phyloP scores from a whole-genome alignment of 2,329 filamentous ascomycete species.

The Paecilomyces variotii region DNA sequence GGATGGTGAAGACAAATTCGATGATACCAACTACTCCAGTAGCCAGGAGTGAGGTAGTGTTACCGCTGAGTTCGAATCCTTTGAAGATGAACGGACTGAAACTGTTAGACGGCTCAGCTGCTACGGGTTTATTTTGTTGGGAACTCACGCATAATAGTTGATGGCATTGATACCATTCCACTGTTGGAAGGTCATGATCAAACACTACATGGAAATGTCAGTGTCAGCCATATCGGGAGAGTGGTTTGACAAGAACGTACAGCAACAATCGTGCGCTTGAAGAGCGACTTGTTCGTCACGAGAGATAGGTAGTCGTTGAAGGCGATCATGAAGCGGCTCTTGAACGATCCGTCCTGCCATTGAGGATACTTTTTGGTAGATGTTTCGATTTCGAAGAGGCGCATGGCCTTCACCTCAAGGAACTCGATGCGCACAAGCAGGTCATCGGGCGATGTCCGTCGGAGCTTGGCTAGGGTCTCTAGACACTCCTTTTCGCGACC shows the following conservation, averaged over 20 bases:
- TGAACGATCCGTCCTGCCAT: slow-evolving; percentile 51
- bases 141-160: slow-evolving; percentile 29
- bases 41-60: slow-evolving; percentile 30
- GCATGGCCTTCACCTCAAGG: slow-evolving; percentile 69
- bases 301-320: slow-evolving; percentile 30
- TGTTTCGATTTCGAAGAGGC: slow-evolving; percentile 63
- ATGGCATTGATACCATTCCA: slow-evolving; percentile 45
- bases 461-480: slow-evolving; percentile 53
- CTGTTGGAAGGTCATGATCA: slow-evolving; percentile 37
- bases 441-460: slow-evolving; percentile 55
- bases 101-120: not conserved
- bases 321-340: slow-evolving; percentile 60
- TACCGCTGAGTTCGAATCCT: slow-evolving; percentile 24
- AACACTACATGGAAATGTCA: slow-evolving; percentile 28
- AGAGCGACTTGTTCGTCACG: slow-evolving; percentile 26
- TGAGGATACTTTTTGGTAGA: slow-evolving; percentile 60
- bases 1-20: slow-evolving; percentile 34
- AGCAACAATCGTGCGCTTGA: slow-evolving; percentile 26
- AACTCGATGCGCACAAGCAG: slow-evolving; percentile 67
- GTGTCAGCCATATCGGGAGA: not conserved
- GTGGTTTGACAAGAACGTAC: slow-evolving; percentile 37
- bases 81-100: slow-evolving; percentile 25
- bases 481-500: slow-evolving; percentile 60
- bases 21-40: slow-evolving; percentile 34
- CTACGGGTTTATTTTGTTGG: too few relatives aligned